Evolutionary conservation across 495 filamentous ascomycete species (phyloP).

Genomic region (Aspergillus ellipticus): DNA sequence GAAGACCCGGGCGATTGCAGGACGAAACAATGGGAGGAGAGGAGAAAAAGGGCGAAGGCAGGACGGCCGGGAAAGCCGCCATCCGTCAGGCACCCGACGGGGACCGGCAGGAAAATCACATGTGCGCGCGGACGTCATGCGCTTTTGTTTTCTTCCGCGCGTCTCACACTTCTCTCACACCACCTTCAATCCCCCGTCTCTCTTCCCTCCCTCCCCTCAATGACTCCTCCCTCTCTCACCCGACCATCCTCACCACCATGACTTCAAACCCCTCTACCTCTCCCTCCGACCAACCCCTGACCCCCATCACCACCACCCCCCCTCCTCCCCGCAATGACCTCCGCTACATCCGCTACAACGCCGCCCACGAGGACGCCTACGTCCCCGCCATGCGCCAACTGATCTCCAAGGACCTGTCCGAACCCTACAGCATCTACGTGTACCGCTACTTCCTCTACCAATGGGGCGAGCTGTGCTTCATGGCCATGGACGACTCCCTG

Average conservation of each 20-base stretch:
- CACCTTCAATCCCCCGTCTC: constrained; percentile 1
- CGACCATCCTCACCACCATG: not conserved
- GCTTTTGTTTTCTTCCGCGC: constrained; percentile 1
- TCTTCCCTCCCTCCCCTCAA: not conserved
- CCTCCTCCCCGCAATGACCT: constrained; percentile 67
- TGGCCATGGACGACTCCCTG: constrained; percentile 61
- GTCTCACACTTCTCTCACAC: constrained; percentile 12
- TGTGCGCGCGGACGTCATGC: constrained; percentile 21
- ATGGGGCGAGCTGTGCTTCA: constrained; percentile 95
- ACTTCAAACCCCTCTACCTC: not conserved
- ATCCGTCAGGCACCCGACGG: not conserved
- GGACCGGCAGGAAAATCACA: constrained; percentile 25
- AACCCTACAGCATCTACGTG: constrained; percentile 99
- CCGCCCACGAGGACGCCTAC: constrained; percentile 71
- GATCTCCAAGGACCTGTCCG: constrained; percentile 95
- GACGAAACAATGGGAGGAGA: not conserved
- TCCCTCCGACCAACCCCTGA: not conserved
- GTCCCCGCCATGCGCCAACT: constrained; percentile 84
- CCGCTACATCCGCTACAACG: constrained; percentile 80
- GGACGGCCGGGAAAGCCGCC: not conserved
- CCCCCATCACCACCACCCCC: not conserved
- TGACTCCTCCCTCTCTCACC: not conserved
- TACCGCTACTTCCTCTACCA: constrained; percentile 98
- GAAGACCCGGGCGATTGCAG: not conserved
- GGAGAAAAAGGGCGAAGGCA: not conserved